phyloP scores from a whole-genome alignment of 352 stramenopile genomes.

The Phytophthora sojae region DNA sequence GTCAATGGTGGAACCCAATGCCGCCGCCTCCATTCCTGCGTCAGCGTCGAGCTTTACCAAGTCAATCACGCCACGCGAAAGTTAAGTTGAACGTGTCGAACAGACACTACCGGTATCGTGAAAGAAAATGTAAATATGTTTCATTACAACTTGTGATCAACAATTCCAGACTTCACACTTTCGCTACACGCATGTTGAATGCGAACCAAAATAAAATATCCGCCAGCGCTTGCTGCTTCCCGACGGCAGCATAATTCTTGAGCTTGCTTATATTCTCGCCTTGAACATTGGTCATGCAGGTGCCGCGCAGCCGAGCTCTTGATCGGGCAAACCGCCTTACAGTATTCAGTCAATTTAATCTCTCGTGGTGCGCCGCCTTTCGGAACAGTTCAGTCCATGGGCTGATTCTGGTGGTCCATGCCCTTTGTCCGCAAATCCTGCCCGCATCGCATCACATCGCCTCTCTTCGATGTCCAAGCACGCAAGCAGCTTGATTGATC shows the following conservation, averaged over 20 bases:
- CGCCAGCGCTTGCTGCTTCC: not conserved
- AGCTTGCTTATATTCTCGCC: not conserved
- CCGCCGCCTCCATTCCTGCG: not conserved
- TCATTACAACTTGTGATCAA: slow-evolving; percentile 14
- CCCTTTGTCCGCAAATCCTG: slow-evolving; percentile 27
- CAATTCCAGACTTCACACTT: not conserved
- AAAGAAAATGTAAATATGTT: slow-evolving; percentile 20
- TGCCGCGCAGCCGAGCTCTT: not conserved
- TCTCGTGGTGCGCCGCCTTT: not conserved
- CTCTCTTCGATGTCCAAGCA: slow-evolving; percentile 6
- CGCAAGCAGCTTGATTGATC: not conserved
- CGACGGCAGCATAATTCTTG: not conserved
- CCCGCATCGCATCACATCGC: slow-evolving; percentile 7
- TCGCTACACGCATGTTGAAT: not conserved
- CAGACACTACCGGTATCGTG: too few species aligned
- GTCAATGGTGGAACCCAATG: slow-evolving; percentile 7
- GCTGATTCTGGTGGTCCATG: slow-evolving; percentile 35
- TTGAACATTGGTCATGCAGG: not conserved
- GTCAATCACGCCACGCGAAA: slow-evolving; percentile 3
- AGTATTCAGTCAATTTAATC: slow-evolving; percentile 12
- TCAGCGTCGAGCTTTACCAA: slow-evolving; percentile 21
- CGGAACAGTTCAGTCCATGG: slow-evolving; percentile 19
- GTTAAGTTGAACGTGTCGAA: too few species aligned
- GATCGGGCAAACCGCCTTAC: slow-evolving; percentile 10
- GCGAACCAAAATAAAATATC: not conserved